Evolutionary conservation across 306 rosid species (phyloP), one percentile per base, ranked within the genome.

Genomic region (Canavalia gladiata): DNA sequence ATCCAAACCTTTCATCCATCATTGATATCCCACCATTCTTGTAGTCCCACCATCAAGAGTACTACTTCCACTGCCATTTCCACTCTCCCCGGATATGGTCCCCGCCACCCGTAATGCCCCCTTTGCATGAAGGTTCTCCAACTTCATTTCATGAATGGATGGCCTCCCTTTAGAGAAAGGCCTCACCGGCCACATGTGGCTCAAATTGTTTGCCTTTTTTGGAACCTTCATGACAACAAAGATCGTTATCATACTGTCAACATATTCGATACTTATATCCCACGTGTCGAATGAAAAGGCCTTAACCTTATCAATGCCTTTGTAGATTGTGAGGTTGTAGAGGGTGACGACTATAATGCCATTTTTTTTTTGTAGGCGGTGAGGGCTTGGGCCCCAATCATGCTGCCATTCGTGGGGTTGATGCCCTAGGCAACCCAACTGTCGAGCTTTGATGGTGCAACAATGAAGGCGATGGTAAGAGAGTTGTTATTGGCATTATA

Each of bases 341-440:
- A 87, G 81, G 42, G 11, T 35, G 28, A 85, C 73, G 10, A 39
- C 31, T 7, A 80, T 18, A 3, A 0, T 30, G 0, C 31, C 2
- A 33, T 4, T 0, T 1, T 28, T 1, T 28, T 1, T 2, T 81
- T 74, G 77, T 30, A 77, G 18, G 99, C 94, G 2, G 93, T 28
- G 3, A 95, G 41, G 3, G 98, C 72, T 55, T 91, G 90, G 0
- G 94, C 10, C 0, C 98, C 95, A 0, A 0, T 1, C 99, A 95
- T 95, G n/a, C 81, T 81, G 8, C 56, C 59, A 3, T 52, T 18
- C 37, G 82, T 55, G 8, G 92, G 97, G 69, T 95, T 95, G 31
- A 95, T 50, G 0, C 86, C 97, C 99, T 98, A 95, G 9, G 92
- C 50, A 7, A 90, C 86, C 93, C 94, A 95, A 5, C 97, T 96